phyloP scores from a whole-genome alignment of 2,329 filamentous ascomycete genomes.

The Pseudogymnoascus sp. region DNA sequence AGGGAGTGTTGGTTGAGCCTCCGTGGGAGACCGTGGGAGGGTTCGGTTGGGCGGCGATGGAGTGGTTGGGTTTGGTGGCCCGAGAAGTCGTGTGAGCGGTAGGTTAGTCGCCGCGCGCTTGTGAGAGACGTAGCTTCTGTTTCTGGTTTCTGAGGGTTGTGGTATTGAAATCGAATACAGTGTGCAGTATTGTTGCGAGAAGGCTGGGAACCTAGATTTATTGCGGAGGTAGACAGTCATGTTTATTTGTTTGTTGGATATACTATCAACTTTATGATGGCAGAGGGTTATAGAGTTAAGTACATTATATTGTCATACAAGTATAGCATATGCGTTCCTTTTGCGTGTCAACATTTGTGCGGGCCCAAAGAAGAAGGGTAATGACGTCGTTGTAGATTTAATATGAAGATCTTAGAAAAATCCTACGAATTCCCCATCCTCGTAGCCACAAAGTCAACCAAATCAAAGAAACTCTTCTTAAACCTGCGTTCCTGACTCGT shows the following conservation, averaged over 20 bases:
- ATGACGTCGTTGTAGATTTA: not conserved
- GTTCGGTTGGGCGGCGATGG: not conserved
- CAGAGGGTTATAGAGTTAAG: not conserved
- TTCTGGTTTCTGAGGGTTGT: no score
- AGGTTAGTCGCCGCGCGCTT: not conserved
- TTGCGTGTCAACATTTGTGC: not conserved
- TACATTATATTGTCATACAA: not conserved
- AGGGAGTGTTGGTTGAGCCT: not conserved
- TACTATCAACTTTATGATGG: not conserved
- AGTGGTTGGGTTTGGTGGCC: not conserved
- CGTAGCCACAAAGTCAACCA: conserved; percentile 37
- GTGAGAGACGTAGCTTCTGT: not conserved
- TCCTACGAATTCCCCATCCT: not conserved
- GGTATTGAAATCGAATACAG: not conserved
- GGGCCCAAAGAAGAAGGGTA: not conserved
- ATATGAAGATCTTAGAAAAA: not conserved
- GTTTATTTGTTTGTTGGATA: not conserved
- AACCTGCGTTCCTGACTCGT: conserved; percentile 37
- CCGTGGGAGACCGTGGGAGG: not conserved
- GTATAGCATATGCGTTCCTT: not conserved
- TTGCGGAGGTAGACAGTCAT: not conserved
- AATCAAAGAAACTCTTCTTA: conserved; percentile 43
- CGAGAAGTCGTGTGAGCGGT: not conserved
- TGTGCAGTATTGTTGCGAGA: not conserved
- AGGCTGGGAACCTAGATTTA: not conserved